A percentile compares a stretch with the other conserved stretches of the same genome.
Conservation (phyloP, 1,284 basidiomycete genomes). For the Mycena sp. region DNA sequence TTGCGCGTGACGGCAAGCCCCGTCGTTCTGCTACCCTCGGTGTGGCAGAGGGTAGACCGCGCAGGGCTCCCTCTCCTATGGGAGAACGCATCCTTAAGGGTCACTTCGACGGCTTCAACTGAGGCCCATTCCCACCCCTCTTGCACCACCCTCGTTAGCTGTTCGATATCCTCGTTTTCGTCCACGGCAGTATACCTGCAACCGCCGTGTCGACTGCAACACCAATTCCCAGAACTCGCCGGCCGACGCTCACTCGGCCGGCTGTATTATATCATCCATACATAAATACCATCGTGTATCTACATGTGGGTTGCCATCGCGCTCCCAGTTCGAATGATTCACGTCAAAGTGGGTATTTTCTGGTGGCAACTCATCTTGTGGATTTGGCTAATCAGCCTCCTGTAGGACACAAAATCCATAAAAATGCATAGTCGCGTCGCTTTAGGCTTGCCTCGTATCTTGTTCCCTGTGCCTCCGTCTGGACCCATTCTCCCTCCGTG, state of each 20-base stretch:
- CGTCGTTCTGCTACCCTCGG: slow-evolving; percentile 70
- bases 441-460: not conserved
- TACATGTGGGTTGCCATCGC: not conserved
- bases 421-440: not conserved
- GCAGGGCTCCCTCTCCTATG: slow-evolving; percentile 83
- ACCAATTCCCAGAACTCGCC: slow-evolving; percentile 6
- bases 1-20: slow-evolving; percentile 49
- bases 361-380: not conserved
- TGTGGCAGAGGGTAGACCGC: slow-evolving; percentile 54
- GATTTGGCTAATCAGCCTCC: not conserved
- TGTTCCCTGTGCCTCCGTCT: not conserved
- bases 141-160: slow-evolving; percentile 20
- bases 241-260: not conserved
- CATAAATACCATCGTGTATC: not conserved
- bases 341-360: not conserved
- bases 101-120: slow-evolving; percentile 85
- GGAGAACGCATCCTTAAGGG: slow-evolving; percentile 85
- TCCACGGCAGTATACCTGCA: slow-evolving; percentile 50
- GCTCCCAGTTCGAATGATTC: not conserved
- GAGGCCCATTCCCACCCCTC: slow-evolving; percentile 26
- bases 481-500: not conserved
- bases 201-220: slow-evolving; percentile 42
- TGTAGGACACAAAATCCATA: not conserved
- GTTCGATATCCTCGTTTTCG: slow-evolving; percentile 18
- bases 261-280: slow-evolving; percentile 4